Evolutionary conservation across 2,329 filamentous ascomycete genomes (phyloP).

Genomic region (Ceratocystis colombiana): DNA sequence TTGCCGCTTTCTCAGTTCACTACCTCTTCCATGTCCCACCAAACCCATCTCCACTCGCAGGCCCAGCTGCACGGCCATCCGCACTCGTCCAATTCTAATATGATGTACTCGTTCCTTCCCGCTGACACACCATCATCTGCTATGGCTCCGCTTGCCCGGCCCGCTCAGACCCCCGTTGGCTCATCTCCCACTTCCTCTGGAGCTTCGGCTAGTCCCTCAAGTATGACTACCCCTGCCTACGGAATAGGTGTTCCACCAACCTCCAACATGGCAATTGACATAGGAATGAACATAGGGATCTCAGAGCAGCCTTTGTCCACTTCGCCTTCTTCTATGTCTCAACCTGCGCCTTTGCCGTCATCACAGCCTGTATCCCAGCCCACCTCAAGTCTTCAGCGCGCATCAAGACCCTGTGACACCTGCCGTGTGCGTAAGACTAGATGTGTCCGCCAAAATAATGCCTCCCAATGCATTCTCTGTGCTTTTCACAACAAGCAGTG

Average conservation of each 20-base stretch:
- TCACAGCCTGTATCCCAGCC: constrained; percentile 1
- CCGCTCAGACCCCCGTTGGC: background rate
- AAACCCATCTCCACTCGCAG: constrained; percentile 10
- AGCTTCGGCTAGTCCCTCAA: constrained; percentile 4
- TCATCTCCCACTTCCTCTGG: background rate
- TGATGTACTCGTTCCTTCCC: constrained; percentile 24
- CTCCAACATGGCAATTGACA: constrained; percentile 14
- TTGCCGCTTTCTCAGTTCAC: background rate
- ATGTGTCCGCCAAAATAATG: constrained; percentile 52
- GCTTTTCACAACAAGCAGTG: constrained; percentile 58
- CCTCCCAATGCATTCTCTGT: constrained; percentile 52
- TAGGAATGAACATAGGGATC: constrained; percentile 16
- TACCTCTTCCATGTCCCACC: background rate
- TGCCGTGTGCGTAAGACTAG: constrained; percentile 56
- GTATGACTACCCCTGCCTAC: background rate
- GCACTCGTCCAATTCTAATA: constrained; percentile 13
- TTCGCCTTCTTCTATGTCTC: constrained; percentile 11
- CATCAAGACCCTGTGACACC: constrained; percentile 48
- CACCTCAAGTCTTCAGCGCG: constrained; percentile 18
- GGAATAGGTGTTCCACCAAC: background rate
- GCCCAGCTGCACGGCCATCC: constrained; percentile 9
- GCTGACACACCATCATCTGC: constrained; percentile 1
- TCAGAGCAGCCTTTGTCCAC: constrained; percentile 6
- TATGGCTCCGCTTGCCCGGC: background rate
- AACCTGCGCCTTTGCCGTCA: background rate